A percentile compares a stretch with the other conserved stretches of the same genome.
Conservation (phyloP, 305 asterid species). For the Stenogyne calaminthoides region DNA sequence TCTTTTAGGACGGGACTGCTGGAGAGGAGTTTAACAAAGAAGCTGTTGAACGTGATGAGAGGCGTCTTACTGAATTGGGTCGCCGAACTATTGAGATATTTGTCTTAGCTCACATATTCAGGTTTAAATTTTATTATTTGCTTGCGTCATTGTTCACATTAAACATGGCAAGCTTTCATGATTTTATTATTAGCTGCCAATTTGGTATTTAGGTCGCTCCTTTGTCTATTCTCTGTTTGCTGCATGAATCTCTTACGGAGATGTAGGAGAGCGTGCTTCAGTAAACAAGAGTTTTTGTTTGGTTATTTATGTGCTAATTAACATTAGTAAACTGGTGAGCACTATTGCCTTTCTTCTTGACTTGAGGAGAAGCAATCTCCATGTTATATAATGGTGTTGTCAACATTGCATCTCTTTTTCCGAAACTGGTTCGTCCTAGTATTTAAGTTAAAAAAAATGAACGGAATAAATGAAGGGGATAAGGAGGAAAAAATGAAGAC, state of each 20-base stretch:
- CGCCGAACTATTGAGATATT: constrained; percentile 86
- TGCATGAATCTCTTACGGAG: background rate
- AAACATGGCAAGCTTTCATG: background rate
- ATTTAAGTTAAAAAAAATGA: background rate
- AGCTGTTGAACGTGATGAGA: constrained; percentile 85
- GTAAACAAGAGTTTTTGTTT: background rate
- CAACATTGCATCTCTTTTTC: background rate
- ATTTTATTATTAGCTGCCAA: background rate
- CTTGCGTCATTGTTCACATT: background rate
- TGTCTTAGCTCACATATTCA: constrained; percentile 84
- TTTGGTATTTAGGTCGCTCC: background rate
- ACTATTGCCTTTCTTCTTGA: background rate
- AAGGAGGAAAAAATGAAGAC: background rate
- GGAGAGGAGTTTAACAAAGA: constrained; percentile 91
- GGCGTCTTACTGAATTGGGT: constrained; percentile 89
- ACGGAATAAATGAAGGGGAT: background rate
- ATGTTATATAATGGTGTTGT: constrained; percentile 20
- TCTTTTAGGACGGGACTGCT: constrained; percentile 70
- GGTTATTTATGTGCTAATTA: background rate
- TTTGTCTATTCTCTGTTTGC: background rate
- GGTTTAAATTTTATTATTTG: constrained; percentile 40
- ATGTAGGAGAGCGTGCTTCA: background rate
- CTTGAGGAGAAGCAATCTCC: constrained; percentile 2
- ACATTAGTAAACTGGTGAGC: background rate
- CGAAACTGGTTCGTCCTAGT: background rate